A percentile compares a stretch with the other conserved stretches of the same genome.
Conservation (phyloP, 2,329 filamentous ascomycete species). For the Aspergillus quadricinctus region DNA sequence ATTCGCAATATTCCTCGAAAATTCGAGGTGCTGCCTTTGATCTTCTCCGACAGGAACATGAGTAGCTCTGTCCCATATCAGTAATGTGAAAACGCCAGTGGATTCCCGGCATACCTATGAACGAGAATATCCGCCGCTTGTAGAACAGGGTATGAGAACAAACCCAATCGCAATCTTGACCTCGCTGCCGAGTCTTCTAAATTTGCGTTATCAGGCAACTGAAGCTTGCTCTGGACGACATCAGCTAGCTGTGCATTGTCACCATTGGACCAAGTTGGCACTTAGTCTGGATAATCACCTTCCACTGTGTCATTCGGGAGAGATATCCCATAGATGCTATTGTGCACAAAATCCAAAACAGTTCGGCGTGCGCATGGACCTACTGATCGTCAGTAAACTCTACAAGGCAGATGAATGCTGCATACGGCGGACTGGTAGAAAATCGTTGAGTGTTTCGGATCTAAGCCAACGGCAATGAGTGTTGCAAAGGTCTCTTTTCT, state of each 20-base stretch:
- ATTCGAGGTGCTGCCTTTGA: conserved; percentile 90
- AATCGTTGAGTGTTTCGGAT: conserved; percentile 69
- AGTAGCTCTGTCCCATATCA: conserved; percentile 59
- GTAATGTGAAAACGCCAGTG: conserved; percentile 1
- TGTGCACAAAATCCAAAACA: conserved; percentile 97
- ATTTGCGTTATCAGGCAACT: conserved; percentile 56
- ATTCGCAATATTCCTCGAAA: conserved; percentile 77
- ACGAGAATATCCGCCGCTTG: conserved; percentile 93
- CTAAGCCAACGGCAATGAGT: conserved; percentile 76
- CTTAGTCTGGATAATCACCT: conserved; percentile 51
- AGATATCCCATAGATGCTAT: conserved; percentile 88
- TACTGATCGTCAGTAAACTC: conserved; percentile 28
- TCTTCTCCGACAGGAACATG: conserved; percentile 97
- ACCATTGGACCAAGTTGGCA: neutral
- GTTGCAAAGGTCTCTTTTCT: conserved; percentile 73
- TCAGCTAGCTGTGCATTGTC: conserved; percentile 6
- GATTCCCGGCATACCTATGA: conserved; percentile 54
- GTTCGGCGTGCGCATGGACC: conserved; percentile 75
- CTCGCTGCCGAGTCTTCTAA: conserved; percentile 55
- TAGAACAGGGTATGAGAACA: conserved; percentile 94
- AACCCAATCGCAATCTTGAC: conserved; percentile 70
- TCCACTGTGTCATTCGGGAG: conserved; percentile 99
- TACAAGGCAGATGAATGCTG: conserved; percentile 3
- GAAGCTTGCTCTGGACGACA: conserved; percentile 63
- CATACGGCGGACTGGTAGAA: conserved; percentile 78